Conservation (phyloP, 352 stramenopile genomes). For the Globisporangium parvum region DNA sequence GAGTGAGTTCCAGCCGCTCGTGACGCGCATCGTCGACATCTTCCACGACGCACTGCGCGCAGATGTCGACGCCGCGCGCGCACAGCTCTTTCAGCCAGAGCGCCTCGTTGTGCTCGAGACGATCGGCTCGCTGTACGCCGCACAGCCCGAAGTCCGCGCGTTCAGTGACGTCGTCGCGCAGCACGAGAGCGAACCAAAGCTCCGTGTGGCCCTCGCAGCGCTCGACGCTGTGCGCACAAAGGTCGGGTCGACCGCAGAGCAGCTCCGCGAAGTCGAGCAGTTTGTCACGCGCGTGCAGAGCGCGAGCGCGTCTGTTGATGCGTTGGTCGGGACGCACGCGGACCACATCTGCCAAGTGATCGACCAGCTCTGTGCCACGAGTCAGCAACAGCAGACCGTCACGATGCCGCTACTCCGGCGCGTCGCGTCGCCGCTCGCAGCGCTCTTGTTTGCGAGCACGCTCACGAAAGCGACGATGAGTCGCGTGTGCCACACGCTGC, state of each 20-base stretch:
- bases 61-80: constrained; percentile 25
- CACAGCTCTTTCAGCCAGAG: constrained; percentile 34
- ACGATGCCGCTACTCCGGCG: constrained; percentile 32
- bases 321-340: constrained; percentile 11
- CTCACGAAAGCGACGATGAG: constrained; percentile 59
- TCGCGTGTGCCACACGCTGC: constrained; percentile 55
- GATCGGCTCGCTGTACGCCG: constrained; percentile 47
- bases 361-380: constrained; percentile 37
- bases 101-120: constrained; percentile 30
- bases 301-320: not conserved
- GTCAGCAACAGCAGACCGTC: constrained; percentile 32
- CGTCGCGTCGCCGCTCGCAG: constrained; percentile 33
- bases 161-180: constrained; percentile 38
- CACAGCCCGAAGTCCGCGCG: constrained; percentile 31
- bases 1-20: constrained; percentile 58
- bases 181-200: constrained; percentile 22
- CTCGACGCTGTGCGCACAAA: constrained; percentile 36
- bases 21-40: constrained; percentile 40
- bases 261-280: constrained; percentile 51
- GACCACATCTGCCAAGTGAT: constrained; percentile 32
- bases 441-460: constrained; percentile 28
- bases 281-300: constrained; percentile 24
- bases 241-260: constrained; percentile 28
- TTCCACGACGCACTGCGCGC: constrained; percentile 39
- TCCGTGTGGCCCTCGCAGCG: constrained; percentile 21